Base-by-base conservation (phyloP, 2,329 filamentous ascomycete species). In the Cladosporium sp. region DNA sequence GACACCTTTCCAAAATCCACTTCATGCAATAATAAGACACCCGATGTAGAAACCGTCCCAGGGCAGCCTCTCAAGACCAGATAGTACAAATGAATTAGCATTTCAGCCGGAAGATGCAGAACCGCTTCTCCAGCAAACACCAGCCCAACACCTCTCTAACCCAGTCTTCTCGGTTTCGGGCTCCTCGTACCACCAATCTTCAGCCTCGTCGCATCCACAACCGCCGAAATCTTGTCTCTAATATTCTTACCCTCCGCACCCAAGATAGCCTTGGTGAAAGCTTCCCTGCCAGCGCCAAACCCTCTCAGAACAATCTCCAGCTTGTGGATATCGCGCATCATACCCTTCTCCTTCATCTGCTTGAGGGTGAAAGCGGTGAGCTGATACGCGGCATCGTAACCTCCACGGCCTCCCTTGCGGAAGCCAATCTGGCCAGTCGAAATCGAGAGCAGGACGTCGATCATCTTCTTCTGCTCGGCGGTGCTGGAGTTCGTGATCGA, bases 141-240 rank as follows among this genome's bases (percentile, higher is more conserved):
- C 22, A 27, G 9, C 22, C 32, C 32, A 36, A 7, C n/a, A 5
- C 20, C 34, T 18, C 43, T 51, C 38, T 48, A 86, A 71, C 83
- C 82, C 74, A 97, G 73, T 74, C 93, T 86, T 72, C 91, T 91
- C 34, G 84, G 86, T 68, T 85, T 88, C 69, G 80, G 81, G 75
- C 89, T 92, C 71, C 91, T 88, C 34, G 88, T 89, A 65, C 93
- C 95, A 72, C 91, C 93, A 77, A 97, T 96, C 77, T 99, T 99
- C 70, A 97, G 71, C 63, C 86, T 86, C 50, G 92, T 97, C 36
- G 83, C 79, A 73, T 99, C 50, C 27, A 88, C 84, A 54, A 99
- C 86, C 61, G 84, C 84, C 37, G 82, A 76, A 58, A 99, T 87
- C 73, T 87, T 83, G 27, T 79, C 75, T 59, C 89, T 81, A 58